phyloP scores from a whole-genome alignment of 2,329 filamentous ascomycete genomes.

The Fusarium praegraminearum region DNA sequence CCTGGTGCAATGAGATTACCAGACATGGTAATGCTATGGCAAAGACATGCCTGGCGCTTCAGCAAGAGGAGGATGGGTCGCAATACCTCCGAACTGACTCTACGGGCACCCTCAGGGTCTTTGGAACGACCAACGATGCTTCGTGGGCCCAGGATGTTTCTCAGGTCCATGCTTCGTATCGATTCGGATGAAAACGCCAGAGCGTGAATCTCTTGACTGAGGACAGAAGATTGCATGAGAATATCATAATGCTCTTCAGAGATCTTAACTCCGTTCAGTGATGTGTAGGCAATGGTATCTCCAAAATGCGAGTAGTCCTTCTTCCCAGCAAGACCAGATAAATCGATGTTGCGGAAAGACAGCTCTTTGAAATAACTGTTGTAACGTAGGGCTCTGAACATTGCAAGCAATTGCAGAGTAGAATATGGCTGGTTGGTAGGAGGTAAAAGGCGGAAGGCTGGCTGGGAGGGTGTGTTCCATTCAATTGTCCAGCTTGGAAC shows the following conservation, averaged over 20 bases:
- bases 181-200: conserved; percentile 67
- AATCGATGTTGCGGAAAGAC: conserved; percentile 66
- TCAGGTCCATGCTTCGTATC: conserved; percentile 66
- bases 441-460: conserved; percentile 66
- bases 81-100: conserved; percentile 57
- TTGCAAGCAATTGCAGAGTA: conserved; percentile 65
- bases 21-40: conserved; percentile 64
- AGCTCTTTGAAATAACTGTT: conserved; percentile 70
- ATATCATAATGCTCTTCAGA: conserved; percentile 62
- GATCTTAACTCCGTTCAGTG: conserved; percentile 63
- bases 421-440: conserved; percentile 58
- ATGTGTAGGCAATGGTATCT: conserved; percentile 64
- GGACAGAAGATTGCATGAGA: conserved; percentile 62
- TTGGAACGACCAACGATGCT: conserved; percentile 37
- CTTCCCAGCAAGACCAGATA: conserved; percentile 55
- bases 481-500: conserved; percentile 65
- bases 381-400: conserved; percentile 67
- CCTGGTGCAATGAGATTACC: conserved; percentile 60
- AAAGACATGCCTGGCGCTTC: conserved; percentile 60
- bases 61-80: conserved; percentile 64
- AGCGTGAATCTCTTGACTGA: conserved; percentile 69
- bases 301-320: conserved; percentile 60
- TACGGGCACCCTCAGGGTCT: conserved; percentile 40
- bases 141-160: conserved; percentile 55
- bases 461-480: conserved; percentile 58